Conservation (phyloP, 179 eudicot species). For the Silene vulgaris region DNA sequence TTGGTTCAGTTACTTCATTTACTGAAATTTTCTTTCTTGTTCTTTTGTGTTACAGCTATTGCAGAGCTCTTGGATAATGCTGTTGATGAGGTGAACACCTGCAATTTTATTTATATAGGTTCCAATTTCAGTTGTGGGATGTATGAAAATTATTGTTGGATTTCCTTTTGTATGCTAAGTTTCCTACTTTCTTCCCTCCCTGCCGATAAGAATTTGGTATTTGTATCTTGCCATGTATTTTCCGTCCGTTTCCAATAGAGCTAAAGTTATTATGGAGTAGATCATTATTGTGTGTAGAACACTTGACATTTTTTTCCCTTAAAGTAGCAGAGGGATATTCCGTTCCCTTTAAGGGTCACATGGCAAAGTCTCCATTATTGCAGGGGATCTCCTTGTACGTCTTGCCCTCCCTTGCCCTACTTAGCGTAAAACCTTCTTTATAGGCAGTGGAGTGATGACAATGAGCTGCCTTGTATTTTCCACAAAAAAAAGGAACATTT, state of each 20-base stretch:
- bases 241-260: not conserved
- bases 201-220: not conserved
- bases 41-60: constrained; percentile 44
- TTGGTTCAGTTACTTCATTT: no score
- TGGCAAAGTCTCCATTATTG: not conserved
- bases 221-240: not conserved
- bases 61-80: constrained; percentile 98
- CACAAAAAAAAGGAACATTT: not conserved
- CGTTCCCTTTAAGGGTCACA: not conserved
- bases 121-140: not conserved
- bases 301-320: not conserved
- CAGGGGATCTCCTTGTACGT: not conserved
- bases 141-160: not conserved
- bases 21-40: not conserved
- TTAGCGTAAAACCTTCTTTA: not conserved
- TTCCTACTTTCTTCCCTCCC: not conserved
- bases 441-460: not conserved
- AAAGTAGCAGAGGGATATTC: not conserved
- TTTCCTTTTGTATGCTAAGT: not conserved
- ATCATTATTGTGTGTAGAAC: not conserved
- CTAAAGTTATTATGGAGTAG: not conserved
- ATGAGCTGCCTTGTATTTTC: not conserved
- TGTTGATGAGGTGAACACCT: constrained; percentile 72
- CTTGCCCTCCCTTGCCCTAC: not conserved
- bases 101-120: not conserved